Evolutionary conservation across 2,329 filamentous ascomycete species (phyloP), one percentile per base, ranked within the genome.

Genomic region (Exophiala sp.): DNA sequence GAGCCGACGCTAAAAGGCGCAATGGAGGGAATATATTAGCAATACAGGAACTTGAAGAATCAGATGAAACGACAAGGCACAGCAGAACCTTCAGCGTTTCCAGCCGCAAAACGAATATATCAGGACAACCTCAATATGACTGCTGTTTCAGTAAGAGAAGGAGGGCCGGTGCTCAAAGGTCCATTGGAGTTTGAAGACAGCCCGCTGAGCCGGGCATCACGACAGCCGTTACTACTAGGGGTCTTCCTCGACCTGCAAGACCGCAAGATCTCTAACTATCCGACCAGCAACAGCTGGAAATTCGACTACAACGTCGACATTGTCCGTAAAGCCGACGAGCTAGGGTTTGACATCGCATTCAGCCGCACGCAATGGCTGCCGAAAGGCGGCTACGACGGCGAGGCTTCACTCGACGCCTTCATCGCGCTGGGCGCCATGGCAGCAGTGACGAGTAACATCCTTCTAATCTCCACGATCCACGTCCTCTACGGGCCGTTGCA

Each of bases 261-360:
- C 46, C 37, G 29, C 3, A 35, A 46, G 3, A 38, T 52, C 14
- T 59, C 57, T 18, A 43, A 27, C 35, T 30, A 55, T n/a, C 55
- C 55, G 23, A 53, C 57, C 16, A 53, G 45, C 37, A 57, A 50
- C 37, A 59, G 41, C 38, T 60, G 56, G 54, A 55, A 48, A 11
- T 65, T 68, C 45, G 58, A 60, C 48, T 58, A 57, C 41, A 60
- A 60, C 37, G 24, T 55, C 13, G 46, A 58, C 18, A 38, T 60
- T 22, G 58, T 60, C 30, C 48, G 46, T 11, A 49, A 51, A 32
- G 58, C 56, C 11, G 58, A 60, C 22, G 58, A 40, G 13, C 43
- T 58, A 16, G 58, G 58, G n/a, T 64, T 65, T 52, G 63, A 66
- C 13, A 16, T 53, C 16, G 50, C 50, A 6, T 59, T 61, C 32